Conservation (phyloP, 164 flowering plant genomes). For the Hamamelis virginiana region DNA sequence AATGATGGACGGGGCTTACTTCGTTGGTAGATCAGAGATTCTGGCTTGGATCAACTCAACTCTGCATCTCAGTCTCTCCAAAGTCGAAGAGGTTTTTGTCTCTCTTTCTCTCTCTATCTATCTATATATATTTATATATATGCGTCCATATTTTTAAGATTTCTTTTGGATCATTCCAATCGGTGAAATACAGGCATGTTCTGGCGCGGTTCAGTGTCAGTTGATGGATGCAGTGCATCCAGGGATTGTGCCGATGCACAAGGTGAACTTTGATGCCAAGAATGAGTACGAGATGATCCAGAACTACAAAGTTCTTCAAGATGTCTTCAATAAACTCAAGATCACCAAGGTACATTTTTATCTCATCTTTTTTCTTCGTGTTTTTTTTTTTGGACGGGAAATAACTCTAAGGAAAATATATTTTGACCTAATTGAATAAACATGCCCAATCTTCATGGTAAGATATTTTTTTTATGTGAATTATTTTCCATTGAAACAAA, state of each 20-base stretch:
- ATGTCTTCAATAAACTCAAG: conserved; percentile 94
- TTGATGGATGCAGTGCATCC: conserved; percentile 91
- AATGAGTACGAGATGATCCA: conserved; percentile 98
- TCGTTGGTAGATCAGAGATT: conserved; percentile 95
- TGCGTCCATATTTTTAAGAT: neutral
- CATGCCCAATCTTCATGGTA: no score
- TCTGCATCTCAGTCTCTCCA: conserved; percentile 88
- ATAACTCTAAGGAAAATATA: no score
- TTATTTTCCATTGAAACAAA: no score
- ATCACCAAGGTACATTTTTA: conserved; percentile 67
- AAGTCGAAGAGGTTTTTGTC: conserved; percentile 85
- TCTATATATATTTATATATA: neutral
- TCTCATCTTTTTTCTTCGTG: neutral
- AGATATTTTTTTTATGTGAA: no score
- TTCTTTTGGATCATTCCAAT: neutral
- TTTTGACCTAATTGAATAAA: no score
- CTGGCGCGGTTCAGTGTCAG: conserved; percentile 97
- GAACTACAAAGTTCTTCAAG: conserved; percentile 97
- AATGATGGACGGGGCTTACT: conserved; percentile 94
- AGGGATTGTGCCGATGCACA: conserved; percentile 96
- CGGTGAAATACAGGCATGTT: conserved; percentile 53
- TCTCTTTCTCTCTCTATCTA: conserved; percentile 1
- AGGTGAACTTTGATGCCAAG: conserved; percentile 96
- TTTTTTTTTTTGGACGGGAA: no score
- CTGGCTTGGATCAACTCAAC: conserved; percentile 95